Base-by-base conservation (phyloP, 441 rosid genomes). In the Gossypium schwendimanii region DNA sequence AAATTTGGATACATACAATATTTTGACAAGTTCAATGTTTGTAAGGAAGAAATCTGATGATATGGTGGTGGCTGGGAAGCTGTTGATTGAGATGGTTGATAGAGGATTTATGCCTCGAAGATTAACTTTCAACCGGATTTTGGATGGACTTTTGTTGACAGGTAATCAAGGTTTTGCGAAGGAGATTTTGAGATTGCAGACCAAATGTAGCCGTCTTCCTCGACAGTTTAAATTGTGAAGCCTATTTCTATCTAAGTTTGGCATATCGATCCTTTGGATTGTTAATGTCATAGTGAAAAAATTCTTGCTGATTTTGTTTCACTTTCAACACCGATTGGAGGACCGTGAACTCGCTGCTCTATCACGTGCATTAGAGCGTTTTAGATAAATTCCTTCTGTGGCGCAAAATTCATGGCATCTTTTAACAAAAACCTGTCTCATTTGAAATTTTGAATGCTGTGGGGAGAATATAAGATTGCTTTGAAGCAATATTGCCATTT, bases 21-120 rank as follows among this genome's bases (percentile, higher is more conserved):
- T 92, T 28, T 77, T 90, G 73, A 89, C 90, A 15, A 84, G 84
- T 69, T 81, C 91, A 9, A 92, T 92, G 97, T 94, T 94, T 84
- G 87, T 86, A 73, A 86, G 96, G 80, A 94, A 92, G 83, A 90
- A 69, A 77, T 75, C 93, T 0, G 91, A 86, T 62, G 95, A 92
- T 82, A 75, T 90, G 80, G 41, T 90, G 73, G 81, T 88, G 62
- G 97, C 98, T 26, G 97, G 97, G 76, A 88, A 86, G 68, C 78
- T 90, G 64, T 79, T 92, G 78, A 75, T 92, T 78, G 94, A 94
- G 84, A 94, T 94, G 98, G 89, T 90, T 78, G 97, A 87, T 79
- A 87, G 97, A 81, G 94, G 97, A 70, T 94, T 90, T 83, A 69
- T 89, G 36, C 98, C 97, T 10, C 81, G 91, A 77, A 92, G 74